phyloP scores from a whole-genome alignment of 495 filamentous ascomycete species.

The Tuber magnatum region DNA sequence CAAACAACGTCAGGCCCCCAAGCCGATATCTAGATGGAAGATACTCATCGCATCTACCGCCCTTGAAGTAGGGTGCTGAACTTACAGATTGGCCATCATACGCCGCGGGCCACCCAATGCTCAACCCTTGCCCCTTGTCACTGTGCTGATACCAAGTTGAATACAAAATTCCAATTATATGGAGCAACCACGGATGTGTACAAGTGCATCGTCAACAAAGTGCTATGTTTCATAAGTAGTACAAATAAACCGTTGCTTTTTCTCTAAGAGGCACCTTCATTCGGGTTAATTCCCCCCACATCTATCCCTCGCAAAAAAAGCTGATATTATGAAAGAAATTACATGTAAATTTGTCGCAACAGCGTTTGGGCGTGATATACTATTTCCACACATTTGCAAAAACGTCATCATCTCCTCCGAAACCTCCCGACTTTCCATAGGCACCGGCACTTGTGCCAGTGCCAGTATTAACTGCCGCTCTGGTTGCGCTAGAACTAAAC shows the following conservation, averaged over 20 bases:
- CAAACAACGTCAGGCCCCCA: neutral
- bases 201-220: neutral
- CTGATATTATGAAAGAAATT: neutral
- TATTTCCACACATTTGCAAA: conserved; percentile 42
- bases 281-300: conserved; percentile 4
- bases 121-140: neutral
- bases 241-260: neutral
- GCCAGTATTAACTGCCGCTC: conserved; percentile 13
- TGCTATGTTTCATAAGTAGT: neutral
- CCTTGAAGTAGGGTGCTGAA: neutral
- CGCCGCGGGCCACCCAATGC: neutral
- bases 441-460: conserved; percentile 16
- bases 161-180: neutral
- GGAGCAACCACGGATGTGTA: too few relatives aligned
- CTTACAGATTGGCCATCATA: neutral
- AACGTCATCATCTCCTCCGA: conserved; percentile 35
- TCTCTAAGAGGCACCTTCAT: neutral
- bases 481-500: conserved; percentile 32
- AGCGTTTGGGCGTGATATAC: neutral
- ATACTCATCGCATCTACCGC: neutral
- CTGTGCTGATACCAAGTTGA: neutral
- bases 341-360: neutral
- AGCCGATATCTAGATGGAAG: neutral
- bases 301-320: conserved; percentile 17
- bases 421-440: conserved; percentile 5